Evolutionary conservation across 805 yeast genomes (phyloP).

Genomic region (Yarrowia sp.): DNA sequence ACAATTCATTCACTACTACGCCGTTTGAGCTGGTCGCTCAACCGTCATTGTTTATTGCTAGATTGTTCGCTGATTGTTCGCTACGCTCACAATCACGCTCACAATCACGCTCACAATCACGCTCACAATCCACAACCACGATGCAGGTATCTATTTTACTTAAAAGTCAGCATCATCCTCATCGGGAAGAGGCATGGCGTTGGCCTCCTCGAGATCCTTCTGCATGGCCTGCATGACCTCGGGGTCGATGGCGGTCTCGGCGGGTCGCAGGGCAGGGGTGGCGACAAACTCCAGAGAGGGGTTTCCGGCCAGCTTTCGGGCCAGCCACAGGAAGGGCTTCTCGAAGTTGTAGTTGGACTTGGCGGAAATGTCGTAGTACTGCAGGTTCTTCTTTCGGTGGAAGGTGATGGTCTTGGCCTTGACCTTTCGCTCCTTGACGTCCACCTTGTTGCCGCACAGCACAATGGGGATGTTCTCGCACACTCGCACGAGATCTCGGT

Average conservation of each 20-base stretch:
- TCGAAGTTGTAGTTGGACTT: slow-evolving; percentile 99
- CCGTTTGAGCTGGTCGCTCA: too few relatives aligned
- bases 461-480: slow-evolving; percentile 99
- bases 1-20: too few relatives aligned
- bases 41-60: too few relatives aligned
- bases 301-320: slow-evolving; percentile 98
- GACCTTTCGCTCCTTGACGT: slow-evolving; percentile 99
- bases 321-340: slow-evolving; percentile 99
- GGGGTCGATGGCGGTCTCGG: slow-evolving; percentile 97
- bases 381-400: slow-evolving; percentile 99
- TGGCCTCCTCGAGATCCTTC: slow-evolving; percentile 99
- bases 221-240: slow-evolving; percentile 98
- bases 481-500: slow-evolving; percentile 98
- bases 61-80: too few relatives aligned
- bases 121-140: too few relatives aligned
- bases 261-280: slow-evolving; percentile 99
- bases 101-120: too few relatives aligned
- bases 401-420: slow-evolving; percentile 99
- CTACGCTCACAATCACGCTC: too few relatives aligned
- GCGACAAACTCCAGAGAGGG: slow-evolving; percentile 98
- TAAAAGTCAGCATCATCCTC: slow-evolving; percentile 99
- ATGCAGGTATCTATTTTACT: slow-evolving; percentile 43
- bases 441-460: slow-evolving; percentile 99
- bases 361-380: slow-evolving; percentile 99
- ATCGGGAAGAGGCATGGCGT: slow-evolving; percentile 99